These are phyloP conservation scores for Arthrobotrys conoides DNA, from an alignment of 2,329 filamentous ascomycete species.

Conservation along the genomic window DNA sequence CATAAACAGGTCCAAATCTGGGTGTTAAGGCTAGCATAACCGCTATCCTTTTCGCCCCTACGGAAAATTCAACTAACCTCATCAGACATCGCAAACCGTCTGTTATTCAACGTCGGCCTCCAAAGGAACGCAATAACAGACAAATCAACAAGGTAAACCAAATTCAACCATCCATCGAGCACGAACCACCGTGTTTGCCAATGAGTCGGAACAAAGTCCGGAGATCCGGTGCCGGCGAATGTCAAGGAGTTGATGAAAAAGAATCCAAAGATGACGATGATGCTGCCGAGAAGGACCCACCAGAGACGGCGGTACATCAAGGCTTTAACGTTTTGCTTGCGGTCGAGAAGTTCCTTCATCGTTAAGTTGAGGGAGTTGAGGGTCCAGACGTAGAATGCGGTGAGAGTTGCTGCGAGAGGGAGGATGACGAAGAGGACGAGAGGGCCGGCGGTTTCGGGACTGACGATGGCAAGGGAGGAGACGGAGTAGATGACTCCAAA, in stretches of 20 bases:
- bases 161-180: conserved; percentile 94
- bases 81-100: conserved; percentile 98
- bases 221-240: conserved; percentile 86
- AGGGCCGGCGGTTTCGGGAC: conserved; percentile 74
- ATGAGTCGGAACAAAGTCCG: conserved; percentile 93
- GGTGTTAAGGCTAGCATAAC: not conserved
- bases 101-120: conserved; percentile 96
- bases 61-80: conserved; percentile 70
- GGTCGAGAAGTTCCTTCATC: conserved; percentile 93
- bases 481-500: conserved; percentile 95
- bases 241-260: conserved; percentile 98
- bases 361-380: conserved; percentile 94
- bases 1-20: not conserved
- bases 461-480: conserved; percentile 83
- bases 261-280: conserved; percentile 96
- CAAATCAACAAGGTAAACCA: conserved; percentile 95
- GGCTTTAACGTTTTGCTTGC: conserved; percentile 93
- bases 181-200: conserved; percentile 99
- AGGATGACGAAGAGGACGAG: conserved; percentile 93
- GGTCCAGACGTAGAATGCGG: conserved; percentile 98
- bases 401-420: conserved; percentile 89
- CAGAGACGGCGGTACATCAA: conserved; percentile 98
- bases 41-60: conserved; percentile 66
- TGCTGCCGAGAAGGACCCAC: conserved; percentile 95
- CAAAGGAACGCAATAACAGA: conserved; percentile 94